Percentiles rank a stretch among this genome's conserved stretches.
These are phyloP conservation scores for Boletus pseudo-olivaceus DNA, from an alignment of 768 basidiomycete species.

Conservation along the genomic window DNA sequence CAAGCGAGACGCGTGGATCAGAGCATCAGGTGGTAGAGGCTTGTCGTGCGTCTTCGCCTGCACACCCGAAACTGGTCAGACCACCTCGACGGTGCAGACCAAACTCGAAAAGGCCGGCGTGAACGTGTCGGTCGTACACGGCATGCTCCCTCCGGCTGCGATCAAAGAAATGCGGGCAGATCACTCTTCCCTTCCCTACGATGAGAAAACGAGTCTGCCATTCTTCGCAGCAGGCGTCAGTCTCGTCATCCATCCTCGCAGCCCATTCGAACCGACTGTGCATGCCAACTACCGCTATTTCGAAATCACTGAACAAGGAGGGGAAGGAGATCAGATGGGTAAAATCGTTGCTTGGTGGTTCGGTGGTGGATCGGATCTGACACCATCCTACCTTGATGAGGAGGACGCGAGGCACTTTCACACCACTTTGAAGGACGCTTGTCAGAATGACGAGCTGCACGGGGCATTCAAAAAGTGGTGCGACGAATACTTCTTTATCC, in stretches of 20 bases:
- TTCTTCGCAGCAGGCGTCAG: constrained; percentile 94
- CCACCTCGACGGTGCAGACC: constrained; percentile 38
- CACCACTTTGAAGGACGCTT: constrained; percentile 66
- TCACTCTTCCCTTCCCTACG: constrained; percentile 70
- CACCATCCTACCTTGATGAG: constrained; percentile 87
- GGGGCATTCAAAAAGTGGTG: constrained; percentile 90
- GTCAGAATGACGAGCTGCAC: constrained; percentile 71
- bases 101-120: constrained; percentile 95
- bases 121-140: constrained; percentile 91
- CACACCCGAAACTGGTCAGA: constrained; percentile 29
- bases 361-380: constrained; percentile 93
- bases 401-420: constrained; percentile 91
- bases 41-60: constrained; percentile 78
- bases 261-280: constrained; percentile 90
- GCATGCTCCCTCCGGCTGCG: constrained; percentile 80
- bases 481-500: constrained; percentile 94
- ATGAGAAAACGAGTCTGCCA: constrained; percentile 63
- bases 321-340: constrained; percentile 36
- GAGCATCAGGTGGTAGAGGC: constrained; percentile 65
- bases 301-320: constrained; percentile 66
- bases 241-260: constrained; percentile 90
- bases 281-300: constrained; percentile 99
- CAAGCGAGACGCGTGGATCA: constrained; percentile 78
- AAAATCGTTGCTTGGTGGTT: constrained; percentile 94
- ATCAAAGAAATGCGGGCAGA: constrained; percentile 95